phyloP scores from a whole-genome alignment of 768 basidiomycete species.

The Brasilioporus rufonigricans region DNA sequence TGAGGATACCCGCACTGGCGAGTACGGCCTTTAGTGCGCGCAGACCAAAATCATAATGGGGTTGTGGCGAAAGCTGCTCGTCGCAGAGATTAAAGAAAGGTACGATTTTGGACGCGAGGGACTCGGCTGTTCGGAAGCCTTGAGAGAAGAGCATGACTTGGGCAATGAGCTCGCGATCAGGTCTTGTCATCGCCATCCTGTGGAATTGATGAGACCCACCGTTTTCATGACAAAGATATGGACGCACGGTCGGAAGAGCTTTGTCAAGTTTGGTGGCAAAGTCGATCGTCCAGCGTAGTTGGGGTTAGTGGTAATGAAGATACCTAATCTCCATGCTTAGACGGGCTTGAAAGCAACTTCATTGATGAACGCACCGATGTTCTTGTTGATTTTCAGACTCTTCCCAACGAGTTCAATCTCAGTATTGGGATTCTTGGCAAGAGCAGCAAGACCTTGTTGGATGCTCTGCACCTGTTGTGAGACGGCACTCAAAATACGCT shows the following conservation, averaged over 20 bases:
- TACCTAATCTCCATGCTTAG: constrained; percentile 48
- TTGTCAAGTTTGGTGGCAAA: constrained; percentile 83
- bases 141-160: constrained; percentile 99
- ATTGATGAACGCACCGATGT: constrained; percentile 62
- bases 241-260: constrained; percentile 88
- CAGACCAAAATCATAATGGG: constrained; percentile 98
- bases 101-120: constrained; percentile 96
- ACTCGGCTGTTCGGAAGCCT: constrained; percentile 97
- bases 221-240: neutral
- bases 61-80: constrained; percentile 94
- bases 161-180: constrained; percentile 96
- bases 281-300: constrained; percentile 97
- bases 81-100: constrained; percentile 99
- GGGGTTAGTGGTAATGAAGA: constrained; percentile 99
- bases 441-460: constrained; percentile 87
- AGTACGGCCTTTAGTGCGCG: constrained; percentile 96
- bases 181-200: constrained; percentile 99
- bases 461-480: constrained; percentile 99
- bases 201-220: constrained; percentile 9
- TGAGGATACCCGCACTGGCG: constrained; percentile 95
- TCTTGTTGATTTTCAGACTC: constrained; percentile 86
- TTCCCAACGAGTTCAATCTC: constrained; percentile 98
- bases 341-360: neutral
- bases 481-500: constrained; percentile 95
- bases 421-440: constrained; percentile 78